Conservation (phyloP, 768 basidiomycete species). For the Cystoderma amianthinum region DNA sequence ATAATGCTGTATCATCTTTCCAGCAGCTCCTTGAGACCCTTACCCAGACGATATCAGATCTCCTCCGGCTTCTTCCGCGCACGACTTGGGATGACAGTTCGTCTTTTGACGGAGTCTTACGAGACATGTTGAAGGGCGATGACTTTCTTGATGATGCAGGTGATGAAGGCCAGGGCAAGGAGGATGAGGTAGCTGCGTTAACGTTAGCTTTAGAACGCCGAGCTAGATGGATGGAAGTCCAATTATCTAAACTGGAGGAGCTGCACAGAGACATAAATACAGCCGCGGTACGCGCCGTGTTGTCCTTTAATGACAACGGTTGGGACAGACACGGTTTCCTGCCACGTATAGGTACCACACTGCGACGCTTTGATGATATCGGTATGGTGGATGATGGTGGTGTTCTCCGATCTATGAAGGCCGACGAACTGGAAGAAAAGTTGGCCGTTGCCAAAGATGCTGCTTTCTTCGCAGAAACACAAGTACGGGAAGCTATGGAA, state of each 20-base stretch:
- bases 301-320: slow-evolving; percentile 79
- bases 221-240: slow-evolving; percentile 93
- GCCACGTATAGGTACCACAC: slow-evolving; percentile 63
- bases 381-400: slow-evolving; percentile 46
- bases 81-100: slow-evolving; percentile 90
- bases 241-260: slow-evolving; percentile 82
- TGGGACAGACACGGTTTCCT: slow-evolving; percentile 71
- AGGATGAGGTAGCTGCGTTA: slow-evolving; percentile 81
- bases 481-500: slow-evolving; percentile 71
- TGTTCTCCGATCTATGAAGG: slow-evolving; percentile 46
- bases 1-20: slow-evolving; percentile 85
- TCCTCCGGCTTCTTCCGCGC: slow-evolving; percentile 77
- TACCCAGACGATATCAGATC: slow-evolving; percentile 84
- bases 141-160: slow-evolving; percentile 76
- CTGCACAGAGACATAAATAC: slow-evolving; percentile 87
- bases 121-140: slow-evolving; percentile 86
- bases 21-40: slow-evolving; percentile 84
- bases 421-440: slow-evolving; percentile 72
- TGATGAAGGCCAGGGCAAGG: slow-evolving; percentile 57
- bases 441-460: slow-evolving; percentile 64
- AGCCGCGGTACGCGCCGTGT: slow-evolving; percentile 75
- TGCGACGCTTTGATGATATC: slow-evolving; percentile 63
- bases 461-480: slow-evolving; percentile 64
- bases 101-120: slow-evolving; percentile 78
- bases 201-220: slow-evolving; percentile 81